Evolutionary conservation across 371 early-diverging fungal genomes (phyloP).

Genomic region (Apophysomyces sp.): DNA sequence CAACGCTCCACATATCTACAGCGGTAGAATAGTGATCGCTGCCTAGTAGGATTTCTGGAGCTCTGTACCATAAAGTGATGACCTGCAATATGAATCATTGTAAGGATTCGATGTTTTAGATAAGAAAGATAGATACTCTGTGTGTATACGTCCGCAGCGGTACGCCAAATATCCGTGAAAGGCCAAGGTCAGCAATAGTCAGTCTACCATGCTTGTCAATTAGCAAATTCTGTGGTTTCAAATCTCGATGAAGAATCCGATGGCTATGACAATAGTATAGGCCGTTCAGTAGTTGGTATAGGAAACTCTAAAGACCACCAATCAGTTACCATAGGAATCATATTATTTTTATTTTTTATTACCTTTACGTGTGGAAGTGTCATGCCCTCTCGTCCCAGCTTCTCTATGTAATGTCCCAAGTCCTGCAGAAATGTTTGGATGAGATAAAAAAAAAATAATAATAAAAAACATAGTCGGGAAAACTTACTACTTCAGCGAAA

Average conservation of each 20-base stretch:
- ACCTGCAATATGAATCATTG: constrained; percentile 47
- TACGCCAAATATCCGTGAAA: constrained; percentile 85
- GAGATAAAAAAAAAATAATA: too few species aligned
- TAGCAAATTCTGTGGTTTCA: constrained; percentile 90
- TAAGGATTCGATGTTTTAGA: too few species aligned
- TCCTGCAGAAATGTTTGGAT: constrained; percentile 49
- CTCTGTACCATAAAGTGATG: constrained; percentile 96
- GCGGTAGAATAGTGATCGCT: constrained; percentile 86
- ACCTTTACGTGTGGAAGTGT: constrained; percentile 67
- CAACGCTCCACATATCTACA: constrained; percentile 98
- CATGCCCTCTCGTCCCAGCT: constrained; percentile 52
- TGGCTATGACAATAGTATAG: constrained; percentile 82
- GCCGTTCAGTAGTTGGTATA: constrained; percentile 82
- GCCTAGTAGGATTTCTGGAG: constrained; percentile 97
- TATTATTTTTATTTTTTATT: background rate
- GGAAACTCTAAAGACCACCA: constrained; percentile 70
- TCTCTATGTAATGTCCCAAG: constrained; percentile 92
- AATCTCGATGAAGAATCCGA: constrained; percentile 88
- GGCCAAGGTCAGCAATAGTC: constrained; percentile 94
- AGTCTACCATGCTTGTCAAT: constrained; percentile 85
- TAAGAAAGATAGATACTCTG: constrained; percentile 59
- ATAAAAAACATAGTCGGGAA: too few species aligned
- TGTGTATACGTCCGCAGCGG: constrained; percentile 91
- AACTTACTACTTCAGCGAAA: constrained; percentile 73
- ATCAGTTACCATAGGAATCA: background rate